phyloP scores from a whole-genome alignment of 441 rosid species.

The Raphanus hybrid region DNA sequence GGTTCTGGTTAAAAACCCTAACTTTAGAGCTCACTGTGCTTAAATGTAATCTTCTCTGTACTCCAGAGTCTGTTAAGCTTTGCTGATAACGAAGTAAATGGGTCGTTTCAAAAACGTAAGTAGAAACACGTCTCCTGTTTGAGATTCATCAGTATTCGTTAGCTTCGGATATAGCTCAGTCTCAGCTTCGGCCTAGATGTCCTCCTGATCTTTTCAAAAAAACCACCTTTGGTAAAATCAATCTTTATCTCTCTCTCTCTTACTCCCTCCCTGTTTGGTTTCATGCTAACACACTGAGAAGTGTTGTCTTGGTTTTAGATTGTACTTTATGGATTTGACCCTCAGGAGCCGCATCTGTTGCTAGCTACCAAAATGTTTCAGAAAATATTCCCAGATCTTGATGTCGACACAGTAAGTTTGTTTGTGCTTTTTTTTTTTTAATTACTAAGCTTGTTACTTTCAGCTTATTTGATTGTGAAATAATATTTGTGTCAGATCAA shows the following conservation, averaged over 20 bases:
- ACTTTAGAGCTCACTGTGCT: background rate
- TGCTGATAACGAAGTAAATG: background rate
- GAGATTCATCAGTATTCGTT: conserved; percentile 69
- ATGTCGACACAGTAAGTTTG: conserved; percentile 81
- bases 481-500: conserved; percentile 63
- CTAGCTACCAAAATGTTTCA: conserved; percentile 89
- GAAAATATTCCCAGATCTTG: conserved; percentile 93
- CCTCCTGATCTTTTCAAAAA: conserved; percentile 90
- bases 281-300: background rate
- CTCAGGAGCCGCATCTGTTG: conserved; percentile 82
- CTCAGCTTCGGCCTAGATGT: conserved; percentile 88
- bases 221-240: conserved; percentile 73
- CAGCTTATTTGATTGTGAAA: conserved; percentile 28
- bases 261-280: background rate
- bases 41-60: background rate
- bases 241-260: conserved; percentile 10
- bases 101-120: conserved; percentile 46
- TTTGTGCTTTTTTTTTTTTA: conserved; percentile 9
- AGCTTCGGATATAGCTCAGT: conserved; percentile 77
- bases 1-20: background rate
- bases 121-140: background rate
- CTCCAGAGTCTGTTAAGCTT: background rate
- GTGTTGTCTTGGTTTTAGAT: conserved; percentile 53
- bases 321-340: conserved; percentile 91
- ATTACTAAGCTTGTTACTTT: conserved; percentile 8